A percentile compares a stretch with the other conserved stretches of the same genome.
Conservation (phyloP, 805 yeast species). For the Saccharomycopsis fibuligera region DNA sequence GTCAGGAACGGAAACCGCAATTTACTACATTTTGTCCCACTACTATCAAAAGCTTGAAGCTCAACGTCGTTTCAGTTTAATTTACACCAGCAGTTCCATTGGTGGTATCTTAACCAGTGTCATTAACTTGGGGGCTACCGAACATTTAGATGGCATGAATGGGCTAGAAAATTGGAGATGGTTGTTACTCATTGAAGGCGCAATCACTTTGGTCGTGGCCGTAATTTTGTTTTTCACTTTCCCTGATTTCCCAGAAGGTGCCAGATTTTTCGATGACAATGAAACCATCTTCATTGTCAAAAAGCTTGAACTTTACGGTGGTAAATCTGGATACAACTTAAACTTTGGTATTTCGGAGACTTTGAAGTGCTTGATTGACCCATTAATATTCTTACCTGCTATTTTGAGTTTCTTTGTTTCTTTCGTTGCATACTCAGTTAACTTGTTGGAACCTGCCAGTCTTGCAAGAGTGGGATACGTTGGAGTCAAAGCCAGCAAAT, state of each 20-base stretch:
- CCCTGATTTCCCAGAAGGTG: slow-evolving; percentile 69
- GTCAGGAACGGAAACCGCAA: slow-evolving; percentile 68
- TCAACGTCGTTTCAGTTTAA: slow-evolving; percentile 60
- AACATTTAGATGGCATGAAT: slow-evolving; percentile 30
- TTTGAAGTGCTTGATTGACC: slow-evolving; percentile 46
- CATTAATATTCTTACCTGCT: slow-evolving; percentile 49
- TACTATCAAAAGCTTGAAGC: slow-evolving; percentile 61
- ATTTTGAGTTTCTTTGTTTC: slow-evolving; percentile 50
- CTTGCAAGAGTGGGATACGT: slow-evolving; percentile 48
- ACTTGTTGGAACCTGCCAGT: slow-evolving; percentile 63
- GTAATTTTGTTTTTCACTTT: slow-evolving; percentile 39
- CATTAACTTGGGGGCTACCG: slow-evolving; percentile 25
- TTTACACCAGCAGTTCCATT: slow-evolving; percentile 61
- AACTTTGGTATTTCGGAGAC: slow-evolving; percentile 42
- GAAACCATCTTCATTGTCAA: slow-evolving; percentile 49
- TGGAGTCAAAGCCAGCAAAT: slow-evolving; percentile 66
- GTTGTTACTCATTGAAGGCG: slow-evolving; percentile 45
- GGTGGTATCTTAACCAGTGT: slow-evolving; percentile 59
- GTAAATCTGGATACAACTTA: slow-evolving; percentile 43
- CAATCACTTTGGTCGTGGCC: slow-evolving; percentile 27
- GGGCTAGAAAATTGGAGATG: slow-evolving; percentile 45
- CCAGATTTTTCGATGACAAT: slow-evolving; percentile 42
- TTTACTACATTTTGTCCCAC: slow-evolving; percentile 60
- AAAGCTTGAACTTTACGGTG: slow-evolving; percentile 50
- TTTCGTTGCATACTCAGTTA: slow-evolving; percentile 65